A percentile compares a stretch with the other conserved stretches of the same genome.
Conservation (phyloP, 768 basidiomycete genomes). For the Termitomyces bulborhizus region DNA sequence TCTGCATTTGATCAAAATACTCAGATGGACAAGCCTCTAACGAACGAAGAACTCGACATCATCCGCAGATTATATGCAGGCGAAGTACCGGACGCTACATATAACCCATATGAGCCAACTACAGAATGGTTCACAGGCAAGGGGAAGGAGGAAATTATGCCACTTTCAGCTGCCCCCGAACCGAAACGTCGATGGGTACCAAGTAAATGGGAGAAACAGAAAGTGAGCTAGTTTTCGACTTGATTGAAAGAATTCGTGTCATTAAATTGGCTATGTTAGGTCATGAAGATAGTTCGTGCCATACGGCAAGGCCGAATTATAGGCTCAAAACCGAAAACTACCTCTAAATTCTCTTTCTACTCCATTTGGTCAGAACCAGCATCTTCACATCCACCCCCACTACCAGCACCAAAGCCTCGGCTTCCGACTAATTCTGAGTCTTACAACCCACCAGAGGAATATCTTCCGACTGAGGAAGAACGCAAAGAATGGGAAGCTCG, state of each 20-base stretch:
- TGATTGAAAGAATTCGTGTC: background rate
- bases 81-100: slow-evolving; percentile 86
- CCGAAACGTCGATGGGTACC: slow-evolving; percentile 96
- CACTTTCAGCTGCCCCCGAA: slow-evolving; percentile 84
- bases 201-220: slow-evolving; percentile 99
- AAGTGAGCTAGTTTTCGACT: slow-evolving; percentile 44
- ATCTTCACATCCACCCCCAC: slow-evolving; percentile 74
- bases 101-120: slow-evolving; percentile 91
- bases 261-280: slow-evolving; percentile 36
- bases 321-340: slow-evolving; percentile 81
- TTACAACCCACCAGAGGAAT: slow-evolving; percentile 97
- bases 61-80: slow-evolving; percentile 85
- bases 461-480: slow-evolving; percentile 82
- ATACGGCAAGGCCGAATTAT: slow-evolving; percentile 94
- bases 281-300: slow-evolving; percentile 99
- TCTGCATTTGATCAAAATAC: slow-evolving; percentile 86
- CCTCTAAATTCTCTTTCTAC: slow-evolving; percentile 67
- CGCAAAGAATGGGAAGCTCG: slow-evolving; percentile 73
- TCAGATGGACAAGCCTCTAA: slow-evolving; percentile 81
- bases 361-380: slow-evolving; percentile 83
- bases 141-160: slow-evolving; percentile 93
- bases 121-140: slow-evolving; percentile 97
- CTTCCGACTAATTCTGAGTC: slow-evolving; percentile 95
- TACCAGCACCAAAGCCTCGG: slow-evolving; percentile 86
- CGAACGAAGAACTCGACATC: slow-evolving; percentile 89